Percentiles rank a stretch among this genome's conserved stretches.
Conservation (phyloP, 129 eudicot genomes). For the Mikania micrantha region DNA sequence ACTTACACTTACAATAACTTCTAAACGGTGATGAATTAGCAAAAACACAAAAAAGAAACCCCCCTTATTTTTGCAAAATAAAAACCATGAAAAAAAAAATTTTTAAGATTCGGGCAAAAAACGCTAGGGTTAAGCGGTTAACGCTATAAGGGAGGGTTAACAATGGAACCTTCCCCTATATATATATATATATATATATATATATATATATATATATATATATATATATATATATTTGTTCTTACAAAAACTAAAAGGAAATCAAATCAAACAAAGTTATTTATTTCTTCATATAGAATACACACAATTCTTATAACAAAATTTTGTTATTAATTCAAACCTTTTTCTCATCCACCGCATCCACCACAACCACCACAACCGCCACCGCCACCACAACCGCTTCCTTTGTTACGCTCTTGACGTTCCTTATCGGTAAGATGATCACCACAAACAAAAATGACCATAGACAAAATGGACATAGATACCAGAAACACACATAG, state of each 20-base stretch:
- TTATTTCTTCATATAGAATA: not conserved
- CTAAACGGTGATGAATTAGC: no score
- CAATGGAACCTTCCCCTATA: no score
- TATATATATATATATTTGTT: no score
- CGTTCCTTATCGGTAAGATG: not conserved
- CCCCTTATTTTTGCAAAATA: no score
- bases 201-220: no score
- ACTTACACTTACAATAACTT: no score
- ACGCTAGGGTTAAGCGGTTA: no score
- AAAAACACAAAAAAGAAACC: no score
- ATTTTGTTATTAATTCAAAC: not conserved
- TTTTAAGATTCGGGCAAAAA: no score
- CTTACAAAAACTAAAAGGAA: not conserved
- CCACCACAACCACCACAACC: not conserved
- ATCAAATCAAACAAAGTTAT: not conserved
- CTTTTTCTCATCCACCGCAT: not conserved
- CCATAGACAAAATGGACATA: not conserved
- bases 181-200: no score
- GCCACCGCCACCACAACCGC: not conserved
- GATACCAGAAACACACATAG: not conserved
- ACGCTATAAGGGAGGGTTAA: no score
- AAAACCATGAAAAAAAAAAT: no score
- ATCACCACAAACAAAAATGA: constrained; percentile 1
- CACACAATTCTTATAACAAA: not conserved
- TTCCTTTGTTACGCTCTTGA: not conserved